These are phyloP conservation scores for Rhododendron williamsianum DNA, from an alignment of 148 eudicot genomes.

Conservation along the genomic window DNA sequence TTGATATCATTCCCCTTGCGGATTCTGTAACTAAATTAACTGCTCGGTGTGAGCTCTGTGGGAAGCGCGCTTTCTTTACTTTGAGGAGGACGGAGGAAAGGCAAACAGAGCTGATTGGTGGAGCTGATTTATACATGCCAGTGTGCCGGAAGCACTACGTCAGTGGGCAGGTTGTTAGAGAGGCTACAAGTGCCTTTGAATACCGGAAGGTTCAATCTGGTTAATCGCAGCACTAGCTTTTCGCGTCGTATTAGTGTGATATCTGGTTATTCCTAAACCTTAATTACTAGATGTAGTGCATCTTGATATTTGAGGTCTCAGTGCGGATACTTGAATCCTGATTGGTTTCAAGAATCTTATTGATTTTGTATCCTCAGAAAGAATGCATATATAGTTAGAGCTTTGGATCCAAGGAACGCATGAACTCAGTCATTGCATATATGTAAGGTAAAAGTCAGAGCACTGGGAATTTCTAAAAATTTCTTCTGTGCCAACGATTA, in stretches of 20 bases:
- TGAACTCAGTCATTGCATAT: neutral
- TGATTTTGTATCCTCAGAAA: neutral
- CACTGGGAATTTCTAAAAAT: too few species aligned
- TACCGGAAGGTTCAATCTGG: constrained; percentile 52
- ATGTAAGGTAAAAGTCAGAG: neutral
- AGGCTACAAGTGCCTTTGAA: constrained; percentile 57
- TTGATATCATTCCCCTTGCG: constrained; percentile 83
- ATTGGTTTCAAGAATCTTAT: neutral
- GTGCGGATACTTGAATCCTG: neutral
- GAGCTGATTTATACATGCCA: constrained; percentile 95
- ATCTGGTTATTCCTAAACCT: neutral
- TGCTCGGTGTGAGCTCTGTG: constrained; percentile 87
- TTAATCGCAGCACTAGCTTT: constrained; percentile 1
- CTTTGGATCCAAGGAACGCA: neutral
- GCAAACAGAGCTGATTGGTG: constrained; percentile 80
- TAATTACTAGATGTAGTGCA: neutral
- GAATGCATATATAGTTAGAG: neutral
- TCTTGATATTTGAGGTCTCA: neutral
- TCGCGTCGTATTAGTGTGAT: neutral
- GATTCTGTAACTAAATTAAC: constrained; percentile 80
- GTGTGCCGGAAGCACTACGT: constrained; percentile 89
- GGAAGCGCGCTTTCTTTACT: constrained; percentile 75
- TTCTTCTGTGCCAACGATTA: neutral
- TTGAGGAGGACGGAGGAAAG: constrained; percentile 83
- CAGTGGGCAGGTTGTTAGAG: constrained; percentile 77